Percentiles rank a stretch among this genome's conserved stretches.
Conservation (phyloP, 192 early-diverging fungal genomes). For the Haplosporangium gracile region DNA sequence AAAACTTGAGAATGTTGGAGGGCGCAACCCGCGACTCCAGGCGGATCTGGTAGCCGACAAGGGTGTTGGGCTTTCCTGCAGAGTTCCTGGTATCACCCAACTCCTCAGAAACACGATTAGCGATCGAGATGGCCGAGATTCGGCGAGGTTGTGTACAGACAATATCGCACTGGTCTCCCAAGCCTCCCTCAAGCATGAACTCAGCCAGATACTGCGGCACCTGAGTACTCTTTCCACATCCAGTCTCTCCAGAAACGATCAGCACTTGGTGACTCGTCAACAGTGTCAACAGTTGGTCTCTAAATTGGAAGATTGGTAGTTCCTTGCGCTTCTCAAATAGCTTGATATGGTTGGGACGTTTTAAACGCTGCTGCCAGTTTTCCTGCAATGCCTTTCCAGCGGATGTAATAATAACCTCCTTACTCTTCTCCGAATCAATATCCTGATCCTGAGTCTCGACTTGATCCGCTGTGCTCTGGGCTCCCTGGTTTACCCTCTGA, state of each 20-base stretch:
- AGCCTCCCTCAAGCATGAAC: constrained; percentile 56
- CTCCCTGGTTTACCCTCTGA: neutral
- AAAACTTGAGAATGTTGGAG: constrained; percentile 77
- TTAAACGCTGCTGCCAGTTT: constrained; percentile 31
- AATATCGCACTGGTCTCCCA: constrained; percentile 61
- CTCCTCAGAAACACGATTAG: constrained; percentile 80
- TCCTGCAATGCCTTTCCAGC: constrained; percentile 34
- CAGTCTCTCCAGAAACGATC: constrained; percentile 86
- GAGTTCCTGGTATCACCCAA: constrained; percentile 70
- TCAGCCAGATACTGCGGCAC: constrained; percentile 85
- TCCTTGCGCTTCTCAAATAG: constrained; percentile 61
- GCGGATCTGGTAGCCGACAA: constrained; percentile 84
- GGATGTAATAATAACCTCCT: constrained; percentile 17
- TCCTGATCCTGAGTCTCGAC: constrained; percentile 6
- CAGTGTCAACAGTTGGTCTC: constrained; percentile 66
- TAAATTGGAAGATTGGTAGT: constrained; percentile 73
- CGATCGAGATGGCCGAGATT: constrained; percentile 87
- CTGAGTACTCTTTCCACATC: constrained; percentile 83
- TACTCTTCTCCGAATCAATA: neutral
- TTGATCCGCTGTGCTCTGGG: constrained; percentile 6
- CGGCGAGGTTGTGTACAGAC: constrained; percentile 81
- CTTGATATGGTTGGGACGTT: constrained; percentile 41
- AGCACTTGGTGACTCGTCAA: constrained; percentile 70
- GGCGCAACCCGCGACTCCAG: constrained; percentile 66
- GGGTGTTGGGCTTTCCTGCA: constrained; percentile 63